A percentile compares a stretch with the other conserved stretches of the same genome.
Conservation (phyloP, 2,329 filamentous ascomycete species). For the Phaeoacremonium minimum region DNA sequence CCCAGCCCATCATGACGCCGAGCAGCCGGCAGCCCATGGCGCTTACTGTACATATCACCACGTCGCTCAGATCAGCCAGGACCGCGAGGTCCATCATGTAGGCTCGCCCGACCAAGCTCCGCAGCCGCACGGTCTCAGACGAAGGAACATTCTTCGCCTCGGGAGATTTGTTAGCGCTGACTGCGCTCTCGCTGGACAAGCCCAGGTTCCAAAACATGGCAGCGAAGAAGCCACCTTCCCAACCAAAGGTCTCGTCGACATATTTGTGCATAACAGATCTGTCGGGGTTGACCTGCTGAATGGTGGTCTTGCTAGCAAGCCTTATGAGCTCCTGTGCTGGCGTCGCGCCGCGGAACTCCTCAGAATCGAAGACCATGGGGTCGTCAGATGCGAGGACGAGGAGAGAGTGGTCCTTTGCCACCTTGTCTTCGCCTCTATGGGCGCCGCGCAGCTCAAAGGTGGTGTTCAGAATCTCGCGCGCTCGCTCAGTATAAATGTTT, state of each 20-base stretch:
- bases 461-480: conserved; percentile 47
- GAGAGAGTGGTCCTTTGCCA: conserved; percentile 38
- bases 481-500: conserved; percentile 60
- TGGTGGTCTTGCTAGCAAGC: conserved; percentile 60
- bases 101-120: conserved; percentile 72
- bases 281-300: conserved; percentile 34
- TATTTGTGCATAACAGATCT: conserved; percentile 56
- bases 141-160: conserved; percentile 23
- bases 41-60: conserved; percentile 72
- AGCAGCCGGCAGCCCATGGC: conserved; percentile 68
- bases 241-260: conserved; percentile 73
- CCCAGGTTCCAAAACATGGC: conserved; percentile 80
- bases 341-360: conserved; percentile 49
- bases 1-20: conserved; percentile 86
- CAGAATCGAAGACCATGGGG: conserved; percentile 64
- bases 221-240: conserved; percentile 84
- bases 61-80: conserved; percentile 62
- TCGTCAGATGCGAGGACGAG: conserved; percentile 75
- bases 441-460: conserved; percentile 36
- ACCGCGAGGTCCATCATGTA: conserved; percentile 80
- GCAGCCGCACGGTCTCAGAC: conserved; percentile 57
- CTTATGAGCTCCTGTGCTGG: conserved; percentile 74
- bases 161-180: conserved; percentile 21
- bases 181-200: conserved; percentile 31
- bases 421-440: conserved; percentile 25